Evolutionary conservation across 352 stramenopile species (phyloP).

Genomic region (Phytophthora parvispora): DNA sequence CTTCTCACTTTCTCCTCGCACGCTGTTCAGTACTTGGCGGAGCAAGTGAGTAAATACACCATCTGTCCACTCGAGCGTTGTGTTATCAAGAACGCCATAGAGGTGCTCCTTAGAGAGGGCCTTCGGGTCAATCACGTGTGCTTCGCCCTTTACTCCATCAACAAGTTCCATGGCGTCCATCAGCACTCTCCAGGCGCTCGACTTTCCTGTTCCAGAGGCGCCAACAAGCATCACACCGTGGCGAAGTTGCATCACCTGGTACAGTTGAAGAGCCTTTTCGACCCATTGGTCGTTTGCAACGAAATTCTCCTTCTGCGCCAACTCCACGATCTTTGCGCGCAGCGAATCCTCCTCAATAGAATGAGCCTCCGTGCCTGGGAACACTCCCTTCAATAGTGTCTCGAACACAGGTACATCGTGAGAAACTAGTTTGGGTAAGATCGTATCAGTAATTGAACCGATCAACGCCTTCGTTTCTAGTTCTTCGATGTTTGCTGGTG

Average conservation of each 20-base stretch:
- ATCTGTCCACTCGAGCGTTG: constrained; percentile 99
- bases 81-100: constrained; percentile 99
- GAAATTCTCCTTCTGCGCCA: constrained; percentile 93
- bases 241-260: constrained; percentile 98
- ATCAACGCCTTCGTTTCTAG: constrained; percentile 97
- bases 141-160: constrained; percentile 97
- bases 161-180: constrained; percentile 95
- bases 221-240: constrained; percentile 99
- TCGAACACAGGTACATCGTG: constrained; percentile 98
- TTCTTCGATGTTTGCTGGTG: constrained; percentile 60
- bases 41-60: constrained; percentile 99
- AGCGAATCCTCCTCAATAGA: constrained; percentile 92
- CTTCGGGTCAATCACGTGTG: constrained; percentile 99
- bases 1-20: constrained; percentile 96
- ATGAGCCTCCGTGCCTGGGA: constrained; percentile 93
- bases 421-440: constrained; percentile 99
- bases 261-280: constrained; percentile 99
- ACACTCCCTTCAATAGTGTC: constrained; percentile 97
- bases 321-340: constrained; percentile 89
- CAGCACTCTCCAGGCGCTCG: constrained; percentile 94
- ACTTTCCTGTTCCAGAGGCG: constrained; percentile 97
- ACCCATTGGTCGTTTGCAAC: constrained; percentile 95
- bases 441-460: constrained; percentile 98
- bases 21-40: constrained; percentile 97
- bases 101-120: constrained; percentile 98